Base-by-base conservation (phyloP, 495 filamentous ascomycete genomes). In the Lepraria neglecta region DNA sequence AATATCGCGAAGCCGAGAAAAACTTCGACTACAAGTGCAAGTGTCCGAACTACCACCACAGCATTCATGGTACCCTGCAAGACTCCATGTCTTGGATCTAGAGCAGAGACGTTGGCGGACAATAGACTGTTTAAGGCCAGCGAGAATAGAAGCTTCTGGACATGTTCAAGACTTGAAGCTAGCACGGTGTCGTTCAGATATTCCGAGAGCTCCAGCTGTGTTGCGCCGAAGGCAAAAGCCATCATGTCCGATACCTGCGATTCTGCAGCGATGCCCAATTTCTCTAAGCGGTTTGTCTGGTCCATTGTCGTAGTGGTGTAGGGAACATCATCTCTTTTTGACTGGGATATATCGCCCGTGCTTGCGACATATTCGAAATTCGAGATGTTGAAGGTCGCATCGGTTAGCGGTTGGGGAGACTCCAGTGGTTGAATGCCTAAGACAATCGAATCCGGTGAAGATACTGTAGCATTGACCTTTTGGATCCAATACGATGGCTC, bases 61-160 rank as follows among this genome's bases (percentile, higher is more conserved):
- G 71, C 64, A 21, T 66, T 45, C 3, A 38, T 17, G 15, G 15
- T 58, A 11, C 65, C 62, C 35, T 50, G 7, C 4, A 56, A n/a
- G 38, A 21, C 11, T 30, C 64, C 63, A n/a, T 50, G 9, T 2
- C 7, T 42, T 30, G 21, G 9, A 3, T 17, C 28, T 24, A 56
- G 47, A 10, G 58, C 46, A 24, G 30, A 24, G 11, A 28, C 19
- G 17, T 59, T 38, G 3, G 44, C 10, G 4, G 54, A 55, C 0
- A 76, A 52, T 0, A 74, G 27, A 1, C 65, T 45, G 14, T 67
- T 66, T 40, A 78, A 58, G 1, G 68, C 68, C 6, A 69, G 47
- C 0, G 73, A 66, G 55, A 81, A 78, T 5, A 80, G 56, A 0
- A 74, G 38, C 42, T 72, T 63, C 24, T 80, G 73, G 1, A 72